Conservation (phyloP, 257 asterid genomes). For the Plantago elongata region DNA sequence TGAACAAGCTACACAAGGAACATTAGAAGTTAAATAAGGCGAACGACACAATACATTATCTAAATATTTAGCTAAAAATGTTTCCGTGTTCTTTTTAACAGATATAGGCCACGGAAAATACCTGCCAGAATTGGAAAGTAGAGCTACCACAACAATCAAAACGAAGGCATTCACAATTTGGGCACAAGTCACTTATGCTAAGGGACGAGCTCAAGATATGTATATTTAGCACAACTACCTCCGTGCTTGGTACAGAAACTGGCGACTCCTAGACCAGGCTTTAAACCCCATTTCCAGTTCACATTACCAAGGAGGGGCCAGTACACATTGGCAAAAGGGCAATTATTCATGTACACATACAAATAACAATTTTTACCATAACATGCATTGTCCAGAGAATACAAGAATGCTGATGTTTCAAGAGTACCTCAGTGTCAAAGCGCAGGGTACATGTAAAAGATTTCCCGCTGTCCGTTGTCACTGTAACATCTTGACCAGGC, state of each 20-base stretch:
- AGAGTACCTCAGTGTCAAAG: constrained; percentile 78
- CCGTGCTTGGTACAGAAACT: too few species aligned
- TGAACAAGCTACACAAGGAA: too few species aligned
- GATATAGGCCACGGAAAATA: neutral
- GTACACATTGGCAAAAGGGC: neutral
- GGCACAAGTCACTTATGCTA: too few species aligned
- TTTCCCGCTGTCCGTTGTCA: constrained; percentile 66
- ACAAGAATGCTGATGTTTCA: neutral
- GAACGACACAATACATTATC: too few species aligned
- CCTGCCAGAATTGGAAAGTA: neutral
- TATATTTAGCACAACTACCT: too few species aligned
- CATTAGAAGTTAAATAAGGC: too few species aligned
- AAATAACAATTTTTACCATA: neutral
- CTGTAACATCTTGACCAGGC: constrained; percentile 81
- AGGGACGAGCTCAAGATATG: too few species aligned
- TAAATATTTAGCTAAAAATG: neutral
- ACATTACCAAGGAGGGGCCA: neutral
- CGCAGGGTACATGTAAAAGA: constrained; percentile 67
- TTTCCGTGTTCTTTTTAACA: neutral
- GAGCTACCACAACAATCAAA: too few species aligned
- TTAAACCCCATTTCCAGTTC: neutral
- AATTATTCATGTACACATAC: neutral
- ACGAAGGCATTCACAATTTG: too few species aligned
- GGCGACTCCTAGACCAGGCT: too few species aligned
- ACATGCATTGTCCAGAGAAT: neutral